Evolutionary conservation across 1,284 basidiomycete genomes (phyloP), one percentile per base, ranked within the genome.

Genomic region (Tranzscheliella williamsii): DNA sequence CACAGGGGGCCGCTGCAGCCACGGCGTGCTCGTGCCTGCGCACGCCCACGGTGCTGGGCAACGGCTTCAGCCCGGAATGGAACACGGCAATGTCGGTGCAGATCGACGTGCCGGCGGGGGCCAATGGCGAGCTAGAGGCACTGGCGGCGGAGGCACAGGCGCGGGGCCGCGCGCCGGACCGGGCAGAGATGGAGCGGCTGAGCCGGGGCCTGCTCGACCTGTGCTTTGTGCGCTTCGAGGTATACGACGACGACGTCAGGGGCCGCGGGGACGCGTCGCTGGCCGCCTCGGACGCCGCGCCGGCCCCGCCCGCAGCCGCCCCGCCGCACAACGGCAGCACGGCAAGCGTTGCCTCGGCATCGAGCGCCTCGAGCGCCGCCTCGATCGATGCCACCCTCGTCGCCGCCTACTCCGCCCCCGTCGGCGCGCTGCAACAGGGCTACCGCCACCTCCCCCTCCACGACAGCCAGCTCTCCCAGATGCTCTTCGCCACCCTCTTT

Each of bases 41-140:
- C 15, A 74, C 73, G 5, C 48, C 44, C 3, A 64, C 61, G 0
- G 54, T 76, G 11, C 58, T 52, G 15, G 49, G 56, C 4, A 72
- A 73, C 30, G 75, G 73, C 21, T 74, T 77, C 41, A 73, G 64
- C 37, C 75, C 75, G 5, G 36, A 62, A 15, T 77, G 73, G 72
- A 45, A 73, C 32, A 53, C 67, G 6, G 35, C 38, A 4, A 53
- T 73, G 38, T 52, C 33, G 15, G 37, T 76, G 13, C 57, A 47
- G n/a, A 46, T 77, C 38, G 66, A 70, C 15, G 35, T 76, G 2
- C 72, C 73, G 2, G 64, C 65, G 7, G 61, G 70, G 11, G 36
- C 53, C 8, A 46, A 41, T 24, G 29, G 36, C 33, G 51, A 62
- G 13, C 41, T 60, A 5, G 16, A 43, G 4, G 41, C 53, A 18